Evolutionary conservation across 1,284 basidiomycete genomes (phyloP).

Genomic region (Schizopora paradoxa): DNA sequence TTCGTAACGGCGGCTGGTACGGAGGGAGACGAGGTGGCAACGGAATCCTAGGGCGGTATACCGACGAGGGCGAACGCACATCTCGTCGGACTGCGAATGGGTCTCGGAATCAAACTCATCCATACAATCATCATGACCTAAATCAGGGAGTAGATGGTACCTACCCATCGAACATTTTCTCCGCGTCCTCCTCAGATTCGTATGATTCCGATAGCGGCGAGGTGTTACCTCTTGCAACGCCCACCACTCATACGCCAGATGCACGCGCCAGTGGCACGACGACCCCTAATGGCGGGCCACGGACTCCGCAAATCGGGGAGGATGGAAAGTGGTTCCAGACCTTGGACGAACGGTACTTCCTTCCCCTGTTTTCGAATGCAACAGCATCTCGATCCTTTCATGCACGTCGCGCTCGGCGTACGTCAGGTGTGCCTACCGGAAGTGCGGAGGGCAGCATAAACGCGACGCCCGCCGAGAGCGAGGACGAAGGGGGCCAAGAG

Average conservation of each 20-base stretch:
- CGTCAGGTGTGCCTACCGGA: conserved; percentile 7
- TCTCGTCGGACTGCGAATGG: conserved; percentile 30
- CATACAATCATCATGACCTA: conserved; percentile 58
- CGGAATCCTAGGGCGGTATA: conserved; percentile 38
- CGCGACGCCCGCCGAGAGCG: conserved; percentile 12
- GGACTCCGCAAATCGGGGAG: conserved; percentile 31
- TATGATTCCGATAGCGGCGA: conserved; percentile 74
- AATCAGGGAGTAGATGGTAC: conserved; percentile 24
- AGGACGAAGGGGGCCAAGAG: conserved; percentile 12
- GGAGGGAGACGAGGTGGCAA: conserved; percentile 21
- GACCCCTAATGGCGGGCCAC: conserved; percentile 14
- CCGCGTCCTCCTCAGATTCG: conserved; percentile 62
- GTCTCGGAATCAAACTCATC: conserved; percentile 16
- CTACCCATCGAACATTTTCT: conserved; percentile 37
- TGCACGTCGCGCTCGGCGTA: conserved; percentile 63
- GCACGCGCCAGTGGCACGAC: conserved; percentile 21
- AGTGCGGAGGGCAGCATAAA: background rate
- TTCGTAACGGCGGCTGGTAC: conserved; percentile 25
- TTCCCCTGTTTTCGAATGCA: conserved; percentile 93
- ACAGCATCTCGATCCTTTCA: conserved; percentile 87
- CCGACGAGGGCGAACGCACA: conserved; percentile 49
- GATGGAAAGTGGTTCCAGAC: conserved; percentile 94
- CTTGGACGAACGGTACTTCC: conserved; percentile 89
- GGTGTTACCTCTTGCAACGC: conserved; percentile 67
- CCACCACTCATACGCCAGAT: conserved; percentile 25